These are phyloP conservation scores for Psilocybe cyanescens DNA, from an alignment of 768 basidiomycete genomes.

Conservation along the genomic window DNA sequence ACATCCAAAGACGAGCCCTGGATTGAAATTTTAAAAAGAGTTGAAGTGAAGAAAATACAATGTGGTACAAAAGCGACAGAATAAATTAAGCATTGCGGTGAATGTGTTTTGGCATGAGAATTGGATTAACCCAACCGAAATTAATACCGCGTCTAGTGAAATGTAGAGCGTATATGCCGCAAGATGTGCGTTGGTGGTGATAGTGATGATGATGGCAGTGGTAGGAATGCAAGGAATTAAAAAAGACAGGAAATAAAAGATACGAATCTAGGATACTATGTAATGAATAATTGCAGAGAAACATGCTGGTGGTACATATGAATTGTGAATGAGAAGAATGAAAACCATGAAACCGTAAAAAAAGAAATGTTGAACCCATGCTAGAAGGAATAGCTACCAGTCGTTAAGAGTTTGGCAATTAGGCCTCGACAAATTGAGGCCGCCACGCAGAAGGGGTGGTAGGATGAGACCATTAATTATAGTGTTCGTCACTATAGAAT, in stretches of 20 bases:
- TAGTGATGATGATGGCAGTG: background rate
- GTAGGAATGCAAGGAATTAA: background rate
- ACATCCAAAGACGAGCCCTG: background rate
- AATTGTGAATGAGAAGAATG: background rate
- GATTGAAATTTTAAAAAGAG: too few species aligned
- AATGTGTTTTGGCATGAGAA: background rate
- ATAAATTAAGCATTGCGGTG: background rate
- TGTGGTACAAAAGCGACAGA: too few species aligned
- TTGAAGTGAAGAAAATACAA: too few species aligned
- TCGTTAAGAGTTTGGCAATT: slow-evolving; percentile 70
- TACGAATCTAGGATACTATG: slow-evolving; percentile 8
- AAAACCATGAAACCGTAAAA: background rate
- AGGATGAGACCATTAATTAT: slow-evolving; percentile 85
- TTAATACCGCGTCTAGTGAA: background rate
- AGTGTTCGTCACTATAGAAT: slow-evolving; percentile 85
- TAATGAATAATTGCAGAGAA: slow-evolving; percentile 2
- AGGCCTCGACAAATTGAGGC: slow-evolving; percentile 77
- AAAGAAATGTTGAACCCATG: background rate
- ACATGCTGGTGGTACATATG: slow-evolving; percentile 3
- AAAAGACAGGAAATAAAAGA: background rate
- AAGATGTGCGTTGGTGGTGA: background rate
- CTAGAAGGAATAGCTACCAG: slow-evolving; percentile 48
- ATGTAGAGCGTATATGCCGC: background rate
- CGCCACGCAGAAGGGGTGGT: slow-evolving; percentile 84
- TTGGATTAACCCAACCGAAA: background rate